phyloP scores from a whole-genome alignment of 1,284 basidiomycete genomes.

The Malassezia equina region DNA sequence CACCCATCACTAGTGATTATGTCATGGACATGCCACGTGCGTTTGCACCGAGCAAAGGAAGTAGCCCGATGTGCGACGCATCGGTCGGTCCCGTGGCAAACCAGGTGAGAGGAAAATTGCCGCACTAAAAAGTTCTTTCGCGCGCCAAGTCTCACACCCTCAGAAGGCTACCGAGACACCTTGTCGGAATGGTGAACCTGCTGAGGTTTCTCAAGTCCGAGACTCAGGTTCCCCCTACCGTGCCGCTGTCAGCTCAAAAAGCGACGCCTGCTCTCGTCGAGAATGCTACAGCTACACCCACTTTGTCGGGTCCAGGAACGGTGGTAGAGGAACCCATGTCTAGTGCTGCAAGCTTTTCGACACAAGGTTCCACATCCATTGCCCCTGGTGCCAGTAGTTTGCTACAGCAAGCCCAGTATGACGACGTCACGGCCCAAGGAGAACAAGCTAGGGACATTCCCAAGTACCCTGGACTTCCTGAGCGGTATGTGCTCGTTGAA shows the following conservation, averaged over 20 bases:
- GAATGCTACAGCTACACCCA: neutral
- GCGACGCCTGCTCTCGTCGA: constrained; percentile 17
- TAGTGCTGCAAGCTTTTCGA: neutral
- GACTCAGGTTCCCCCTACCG: neutral
- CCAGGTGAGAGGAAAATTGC: neutral
- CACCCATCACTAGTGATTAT: neutral
- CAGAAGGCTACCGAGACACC: neutral
- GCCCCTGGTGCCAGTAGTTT: neutral
- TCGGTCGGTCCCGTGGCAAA: neutral
- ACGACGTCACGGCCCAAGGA: constrained; percentile 3
- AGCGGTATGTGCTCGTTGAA: constrained; percentile 35
- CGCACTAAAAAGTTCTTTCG: neutral
- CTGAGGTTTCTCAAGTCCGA: neutral
- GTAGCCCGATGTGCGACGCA: too few relatives aligned
- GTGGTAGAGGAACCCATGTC: neutral
- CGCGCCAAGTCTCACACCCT: neutral
- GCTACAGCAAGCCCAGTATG: neutral
- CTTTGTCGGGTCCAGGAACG: neutral
- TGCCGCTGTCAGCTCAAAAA: neutral
- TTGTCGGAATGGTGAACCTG: neutral
- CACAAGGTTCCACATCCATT: constrained; percentile 12
- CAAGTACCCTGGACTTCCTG: constrained; percentile 11
- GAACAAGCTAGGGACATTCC: constrained; percentile 10
- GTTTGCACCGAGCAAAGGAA: too few relatives aligned
- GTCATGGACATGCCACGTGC: neutral